A percentile compares a stretch with the other conserved stretches of the same genome.
Conservation (phyloP, 148 eudicot genomes). For the Salicornia ramosissima region DNA sequence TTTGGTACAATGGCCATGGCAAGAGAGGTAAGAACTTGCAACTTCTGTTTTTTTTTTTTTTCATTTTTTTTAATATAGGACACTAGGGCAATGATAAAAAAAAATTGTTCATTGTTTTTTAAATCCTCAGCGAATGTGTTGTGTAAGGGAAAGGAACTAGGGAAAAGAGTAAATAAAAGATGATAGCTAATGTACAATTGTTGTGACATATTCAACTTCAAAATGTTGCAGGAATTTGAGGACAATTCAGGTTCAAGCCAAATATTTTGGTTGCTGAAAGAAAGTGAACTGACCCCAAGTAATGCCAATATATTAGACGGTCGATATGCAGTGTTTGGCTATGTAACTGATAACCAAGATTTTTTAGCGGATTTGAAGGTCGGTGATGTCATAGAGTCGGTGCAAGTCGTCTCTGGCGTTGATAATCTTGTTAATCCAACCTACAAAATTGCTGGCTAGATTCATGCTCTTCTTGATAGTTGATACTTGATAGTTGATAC, state of each 20-base stretch:
- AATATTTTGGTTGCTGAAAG: conserved; percentile 93
- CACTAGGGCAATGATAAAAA: too few species aligned
- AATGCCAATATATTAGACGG: conserved; percentile 96
- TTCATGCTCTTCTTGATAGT: neutral
- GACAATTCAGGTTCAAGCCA: conserved; percentile 92
- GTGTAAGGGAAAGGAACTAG: neutral
- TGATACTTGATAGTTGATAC: neutral
- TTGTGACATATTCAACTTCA: neutral
- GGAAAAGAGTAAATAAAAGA: neutral
- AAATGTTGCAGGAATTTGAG: conserved; percentile 75
- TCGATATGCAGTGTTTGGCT: conserved; percentile 89
- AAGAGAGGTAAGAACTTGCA: conserved; percentile 60
- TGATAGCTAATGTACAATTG: neutral
- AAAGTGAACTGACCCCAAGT: conserved; percentile 95
- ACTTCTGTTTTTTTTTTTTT: neutral
- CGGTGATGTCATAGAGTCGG: conserved; percentile 88
- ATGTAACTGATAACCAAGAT: conserved; percentile 83
- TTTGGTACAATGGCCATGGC: conserved; percentile 99
- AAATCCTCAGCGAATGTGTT: neutral
- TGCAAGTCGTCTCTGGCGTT: conserved; percentile 78
- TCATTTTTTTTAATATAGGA: neutral
- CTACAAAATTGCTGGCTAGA: conserved; percentile 88
- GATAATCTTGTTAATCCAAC: conserved; percentile 92
- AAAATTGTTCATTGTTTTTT: too few species aligned
- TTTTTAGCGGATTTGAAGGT: conserved; percentile 88